Percentiles rank a stretch among this genome's conserved stretches.
Evolutionary conservation across 805 yeast species (phyloP).

Genomic region (Tetrapisispora phaffii): DNA sequence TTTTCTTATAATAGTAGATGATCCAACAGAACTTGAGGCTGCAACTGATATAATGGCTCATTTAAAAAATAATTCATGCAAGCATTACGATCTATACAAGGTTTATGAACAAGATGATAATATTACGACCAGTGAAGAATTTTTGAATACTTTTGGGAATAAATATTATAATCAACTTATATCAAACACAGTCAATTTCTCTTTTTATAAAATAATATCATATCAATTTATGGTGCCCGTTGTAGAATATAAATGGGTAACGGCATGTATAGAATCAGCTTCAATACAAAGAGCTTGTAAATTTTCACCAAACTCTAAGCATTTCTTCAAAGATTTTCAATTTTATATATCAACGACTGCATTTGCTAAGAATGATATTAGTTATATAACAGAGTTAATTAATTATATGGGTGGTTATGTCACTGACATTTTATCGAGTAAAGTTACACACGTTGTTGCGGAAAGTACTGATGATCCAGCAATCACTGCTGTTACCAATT

Average conservation of each 20-base stretch:
- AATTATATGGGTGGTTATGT: constrained; percentile 68
- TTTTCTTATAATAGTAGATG: constrained; percentile 1
- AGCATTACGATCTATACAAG: background rate
- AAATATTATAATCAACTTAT: constrained; percentile 17
- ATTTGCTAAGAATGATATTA: constrained; percentile 51
- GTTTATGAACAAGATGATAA: background rate
- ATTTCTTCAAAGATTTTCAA: constrained; percentile 51
- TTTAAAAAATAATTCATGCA: constrained; percentile 1
- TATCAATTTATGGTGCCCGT: constrained; percentile 26
- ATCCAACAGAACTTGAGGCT: background rate
- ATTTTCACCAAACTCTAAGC: constrained; percentile 64
- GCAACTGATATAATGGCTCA: background rate
- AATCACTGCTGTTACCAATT: constrained; percentile 40
- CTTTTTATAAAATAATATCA: constrained; percentile 23
- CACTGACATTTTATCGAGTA: constrained; percentile 47
- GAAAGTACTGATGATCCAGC: constrained; percentile 47
- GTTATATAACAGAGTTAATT: constrained; percentile 48
- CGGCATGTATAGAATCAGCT: constrained; percentile 12
- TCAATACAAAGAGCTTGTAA: constrained; percentile 18
- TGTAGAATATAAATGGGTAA: constrained; percentile 22
- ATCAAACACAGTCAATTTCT: constrained; percentile 14
- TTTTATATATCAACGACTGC: constrained; percentile 52
- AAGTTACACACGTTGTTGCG: constrained; percentile 72
- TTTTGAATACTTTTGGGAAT: background rate
- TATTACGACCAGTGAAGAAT: background rate